phyloP scores from a whole-genome alignment of 805 yeast genomes.

The Wickerhamiella hasegawae region DNA sequence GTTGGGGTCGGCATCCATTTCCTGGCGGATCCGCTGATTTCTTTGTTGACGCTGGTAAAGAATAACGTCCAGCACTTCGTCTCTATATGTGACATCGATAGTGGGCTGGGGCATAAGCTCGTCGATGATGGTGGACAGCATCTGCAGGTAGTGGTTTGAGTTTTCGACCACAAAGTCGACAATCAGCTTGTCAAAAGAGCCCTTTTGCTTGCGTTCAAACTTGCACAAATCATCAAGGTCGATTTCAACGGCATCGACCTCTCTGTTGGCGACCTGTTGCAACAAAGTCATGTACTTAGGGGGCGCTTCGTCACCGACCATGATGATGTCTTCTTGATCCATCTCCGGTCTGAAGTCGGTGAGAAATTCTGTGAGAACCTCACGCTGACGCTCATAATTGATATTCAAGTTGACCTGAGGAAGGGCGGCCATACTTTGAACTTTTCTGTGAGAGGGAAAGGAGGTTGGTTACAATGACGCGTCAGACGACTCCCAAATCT shows the following conservation, averaged over 20 bases:
- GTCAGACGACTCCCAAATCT: neutral
- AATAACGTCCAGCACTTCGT: slow-evolving; percentile 85
- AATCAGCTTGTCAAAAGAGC: slow-evolving; percentile 25
- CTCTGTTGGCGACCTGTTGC: slow-evolving; percentile 76
- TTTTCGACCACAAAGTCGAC: slow-evolving; percentile 51
- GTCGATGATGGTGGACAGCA: slow-evolving; percentile 64
- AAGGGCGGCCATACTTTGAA: slow-evolving; percentile 6
- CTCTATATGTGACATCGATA: slow-evolving; percentile 58
- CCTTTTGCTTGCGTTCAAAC: slow-evolving; percentile 37
- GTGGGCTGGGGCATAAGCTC: slow-evolving; percentile 79
- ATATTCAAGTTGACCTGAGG: slow-evolving; percentile 30
- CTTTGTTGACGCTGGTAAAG: slow-evolving; percentile 77
- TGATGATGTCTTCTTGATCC: slow-evolving; percentile 8
- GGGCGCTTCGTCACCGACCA: slow-evolving; percentile 16
- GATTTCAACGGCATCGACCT: slow-evolving; percentile 45
- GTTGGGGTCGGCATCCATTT: slow-evolving; percentile 26
- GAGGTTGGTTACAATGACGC: neutral
- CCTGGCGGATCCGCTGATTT: slow-evolving; percentile 55
- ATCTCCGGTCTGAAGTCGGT: slow-evolving; percentile 27
- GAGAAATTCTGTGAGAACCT: slow-evolving; percentile 38
- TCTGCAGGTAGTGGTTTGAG: slow-evolving; percentile 62
- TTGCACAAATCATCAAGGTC: slow-evolving; percentile 73
- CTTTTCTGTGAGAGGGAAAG: neutral
- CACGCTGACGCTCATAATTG: slow-evolving; percentile 52
- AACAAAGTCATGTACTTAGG: slow-evolving; percentile 56